These are phyloP conservation scores for Neurospora crassa DNA, from an alignment of 2,329 filamentous ascomycete species.

Conservation along the genomic window DNA sequence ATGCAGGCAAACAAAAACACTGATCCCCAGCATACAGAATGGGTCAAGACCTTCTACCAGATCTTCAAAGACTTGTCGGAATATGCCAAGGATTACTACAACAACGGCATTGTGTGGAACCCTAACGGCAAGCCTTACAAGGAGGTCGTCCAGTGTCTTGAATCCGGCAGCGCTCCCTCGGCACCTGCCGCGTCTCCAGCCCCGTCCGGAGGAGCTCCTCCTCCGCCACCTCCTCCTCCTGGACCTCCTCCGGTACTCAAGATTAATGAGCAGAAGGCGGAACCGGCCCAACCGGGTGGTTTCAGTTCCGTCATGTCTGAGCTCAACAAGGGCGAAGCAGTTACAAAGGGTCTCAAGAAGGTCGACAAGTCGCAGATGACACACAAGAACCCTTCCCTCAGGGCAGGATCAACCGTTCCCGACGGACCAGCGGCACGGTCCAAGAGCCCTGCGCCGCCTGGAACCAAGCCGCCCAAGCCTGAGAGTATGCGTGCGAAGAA, in stretches of 20 bases:
- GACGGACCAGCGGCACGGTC: conserved; percentile 43
- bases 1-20: conserved; percentile 78
- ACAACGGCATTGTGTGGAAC: conserved; percentile 80
- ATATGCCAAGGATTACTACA: conserved; percentile 78
- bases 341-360: conserved; percentile 83
- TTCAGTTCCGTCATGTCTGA: conserved; percentile 86
- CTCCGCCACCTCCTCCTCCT: conserved; percentile 60
- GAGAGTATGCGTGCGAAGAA: conserved; percentile 80
- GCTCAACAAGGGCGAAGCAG: conserved; percentile 78
- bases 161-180: conserved; percentile 30
- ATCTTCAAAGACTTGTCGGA: conserved; percentile 76
- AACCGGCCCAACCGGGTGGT: conserved; percentile 44
- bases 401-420: conserved; percentile 62
- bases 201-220: conserved; percentile 45
- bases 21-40: conserved; percentile 73
- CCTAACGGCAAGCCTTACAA: conserved; percentile 61
- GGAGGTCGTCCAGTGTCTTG: conserved; percentile 54
- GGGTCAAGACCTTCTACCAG: conserved; percentile 86
- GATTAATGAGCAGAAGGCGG: conserved; percentile 38
- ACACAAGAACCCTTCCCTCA: conserved; percentile 89
- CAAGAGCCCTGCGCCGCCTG: conserved; percentile 72
- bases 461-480: conserved; percentile 73
- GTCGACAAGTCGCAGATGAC: conserved; percentile 96
- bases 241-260: conserved; percentile 60
- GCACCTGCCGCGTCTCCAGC: conserved; percentile 42